These are phyloP conservation scores for Cyclotella sp. DNA, from an alignment of 108 stramenopile species.

Conservation along the genomic window DNA sequence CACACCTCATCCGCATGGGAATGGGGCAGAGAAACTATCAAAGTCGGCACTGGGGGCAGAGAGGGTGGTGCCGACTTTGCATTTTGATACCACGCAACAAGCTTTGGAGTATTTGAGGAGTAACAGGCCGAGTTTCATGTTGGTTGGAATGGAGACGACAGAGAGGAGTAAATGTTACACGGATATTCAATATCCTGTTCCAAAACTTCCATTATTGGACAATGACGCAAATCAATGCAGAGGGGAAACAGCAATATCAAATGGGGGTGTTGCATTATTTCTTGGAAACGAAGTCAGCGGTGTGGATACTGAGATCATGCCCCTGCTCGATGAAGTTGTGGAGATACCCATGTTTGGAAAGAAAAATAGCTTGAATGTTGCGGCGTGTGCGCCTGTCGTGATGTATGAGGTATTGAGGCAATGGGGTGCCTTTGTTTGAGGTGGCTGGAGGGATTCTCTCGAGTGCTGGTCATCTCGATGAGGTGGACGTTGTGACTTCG, in stretches of 20 bases:
- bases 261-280: conserved; percentile 64
- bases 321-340: conserved; percentile 66
- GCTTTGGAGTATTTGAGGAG: conserved; percentile 60
- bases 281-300: conserved; percentile 91
- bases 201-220: conserved; percentile 11
- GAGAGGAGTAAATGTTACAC: conserved; percentile 69
- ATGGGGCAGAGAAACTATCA: conserved; percentile 74
- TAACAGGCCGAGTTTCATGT: conserved; percentile 37
- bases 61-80: conserved; percentile 57
- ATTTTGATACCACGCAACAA: conserved; percentile 73
- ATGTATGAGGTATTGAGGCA: conserved; percentile 85
- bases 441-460: neutral
- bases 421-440: conserved; percentile 49
- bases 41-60: conserved; percentile 88
- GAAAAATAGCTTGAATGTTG: conserved; percentile 91
- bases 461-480: too few relatives aligned
- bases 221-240: too few relatives aligned
- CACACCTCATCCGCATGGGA: conserved; percentile 83
- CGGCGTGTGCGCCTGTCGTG: conserved; percentile 87
- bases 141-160: conserved; percentile 88
- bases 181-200: conserved; percentile 48
- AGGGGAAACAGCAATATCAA: too few relatives aligned
- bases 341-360: conserved; percentile 88
- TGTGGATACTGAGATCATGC: conserved; percentile 66
- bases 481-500: too few relatives aligned